Base-by-base conservation (phyloP, 2,329 filamentous ascomycete genomes). In the Aspergillus carbonarius region DNA sequence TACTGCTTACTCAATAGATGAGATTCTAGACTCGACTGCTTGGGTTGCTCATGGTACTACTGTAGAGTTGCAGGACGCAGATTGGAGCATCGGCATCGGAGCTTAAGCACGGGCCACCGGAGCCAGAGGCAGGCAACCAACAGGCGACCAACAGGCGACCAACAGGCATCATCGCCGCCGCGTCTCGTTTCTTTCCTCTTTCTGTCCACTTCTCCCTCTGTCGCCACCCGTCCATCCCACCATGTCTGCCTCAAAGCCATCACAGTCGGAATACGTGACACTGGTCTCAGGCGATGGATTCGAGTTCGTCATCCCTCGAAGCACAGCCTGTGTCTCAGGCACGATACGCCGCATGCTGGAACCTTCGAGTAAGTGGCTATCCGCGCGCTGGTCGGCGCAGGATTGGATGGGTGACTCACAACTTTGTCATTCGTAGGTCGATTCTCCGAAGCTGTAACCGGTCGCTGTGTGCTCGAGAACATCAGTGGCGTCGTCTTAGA, bases 321-420 rank as follows among this genome's bases (percentile, higher is more conserved):
- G 81, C 30, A 82, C 84, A 4, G 87, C 86, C 39, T 83, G 79
- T 67, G 78, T 87, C 57, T 85, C 85, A 4, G 83, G 81, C 46
- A 84, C 85, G 2, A 84, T 89, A 67, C 82, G 82, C 63, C 81
- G 84, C 62, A 88, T 88, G 81, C 73, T 89, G 47, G 84, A 88
- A 65, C 82, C 85, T 18, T 76, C 79, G 46, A 88, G 86, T 88
- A 75, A 46, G 82, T 72, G 56, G 46, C 32, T 55, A 44, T 18
- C 10, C 27, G 5, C 17, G 10, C 35, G 34, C 23, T 3, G 7
- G 15, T 25, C 35, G 8, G 3, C 8, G n/a, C 8, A 12, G n/a
- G 15, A 20, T 30, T 10, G 12, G 6, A 30, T n/a, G 3, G 17
- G 27, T 34, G 15, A 18, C 48, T 35, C 32, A 35, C 17, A 15